Percentiles rank a stretch among this genome's conserved stretches.
Evolutionary conservation across 805 yeast species (phyloP).

Genomic region (Candida rishiriensis): DNA sequence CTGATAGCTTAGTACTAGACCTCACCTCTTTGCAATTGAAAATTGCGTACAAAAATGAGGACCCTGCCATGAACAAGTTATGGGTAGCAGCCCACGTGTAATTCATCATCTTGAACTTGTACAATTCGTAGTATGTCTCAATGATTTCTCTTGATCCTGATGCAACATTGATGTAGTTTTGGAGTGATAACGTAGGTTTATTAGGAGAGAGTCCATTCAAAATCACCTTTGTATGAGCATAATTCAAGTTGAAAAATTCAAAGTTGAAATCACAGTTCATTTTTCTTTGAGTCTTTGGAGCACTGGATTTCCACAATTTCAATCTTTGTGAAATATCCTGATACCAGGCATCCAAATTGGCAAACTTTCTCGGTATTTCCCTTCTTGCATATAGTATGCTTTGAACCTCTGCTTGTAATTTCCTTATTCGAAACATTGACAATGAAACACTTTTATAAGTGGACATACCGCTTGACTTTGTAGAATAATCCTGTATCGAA

Average conservation of each 20-base stretch:
- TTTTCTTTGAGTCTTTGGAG: slow-evolving; percentile 51
- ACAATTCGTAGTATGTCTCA: slow-evolving; percentile 54
- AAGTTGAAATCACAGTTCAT: slow-evolving; percentile 74
- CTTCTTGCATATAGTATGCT: slow-evolving; percentile 65
- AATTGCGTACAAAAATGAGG: slow-evolving; percentile 72
- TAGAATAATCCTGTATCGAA: slow-evolving; percentile 35
- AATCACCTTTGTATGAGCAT: slow-evolving; percentile 67
- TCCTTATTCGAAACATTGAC: slow-evolving; percentile 64
- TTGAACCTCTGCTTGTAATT: slow-evolving; percentile 74
- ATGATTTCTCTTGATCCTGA: slow-evolving; percentile 67
- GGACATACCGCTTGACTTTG: slow-evolving; percentile 30
- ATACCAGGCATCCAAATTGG: slow-evolving; percentile 59
- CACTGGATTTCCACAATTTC: slow-evolving; percentile 55
- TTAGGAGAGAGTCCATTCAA: slow-evolving; percentile 78
- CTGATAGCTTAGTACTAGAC: slow-evolving; percentile 39
- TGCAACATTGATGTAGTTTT: slow-evolving; percentile 53
- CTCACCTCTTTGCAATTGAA: slow-evolving; percentile 62
- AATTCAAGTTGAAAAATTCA: slow-evolving; percentile 69
- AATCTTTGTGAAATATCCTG: slow-evolving; percentile 44
- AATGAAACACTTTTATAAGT: slow-evolving; percentile 67
- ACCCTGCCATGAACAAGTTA: slow-evolving; percentile 83
- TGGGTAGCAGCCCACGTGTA: slow-evolving; percentile 94
- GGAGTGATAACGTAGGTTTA: slow-evolving; percentile 46
- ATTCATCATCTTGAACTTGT: slow-evolving; percentile 55
- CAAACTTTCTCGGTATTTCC: slow-evolving; percentile 63